Evolutionary conservation across 2,329 filamentous ascomycete genomes (phyloP), one percentile per base, ranked within the genome.

Genomic region (Ophiostoma himal-ulmi): DNA sequence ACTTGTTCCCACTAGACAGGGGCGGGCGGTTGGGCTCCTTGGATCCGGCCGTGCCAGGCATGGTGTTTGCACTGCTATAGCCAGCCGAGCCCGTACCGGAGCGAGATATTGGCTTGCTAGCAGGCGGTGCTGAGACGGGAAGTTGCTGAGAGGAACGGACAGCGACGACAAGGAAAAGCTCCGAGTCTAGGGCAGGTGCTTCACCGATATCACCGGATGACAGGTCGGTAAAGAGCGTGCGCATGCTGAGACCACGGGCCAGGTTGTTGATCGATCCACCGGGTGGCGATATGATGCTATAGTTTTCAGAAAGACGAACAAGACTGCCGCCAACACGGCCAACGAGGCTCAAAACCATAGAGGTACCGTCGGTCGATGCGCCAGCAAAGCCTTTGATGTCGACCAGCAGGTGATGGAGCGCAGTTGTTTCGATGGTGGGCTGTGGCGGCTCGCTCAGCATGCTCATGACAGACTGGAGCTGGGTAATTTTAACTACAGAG

Each of bases 401-500:
- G 39, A 97, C 86, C 71, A 96, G 83, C 5, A 96, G 80, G 75
- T 98, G 90, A 77, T 97, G 91, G 69, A 96, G 81, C 48, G 91
- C 84, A 0, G 87, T 89, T 68, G 89, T 85, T 75, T 93, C 93
- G 20, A 87, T 80, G 11, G 86, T 82, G 4, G 87, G 83, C 26
- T 87, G 86, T 0, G 93, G 94, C n/a, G 89, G 88, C 75, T 92
- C 90, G 71, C 97, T 90, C 65, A 99, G 83, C 76, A 98, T 85
- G 79, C 93, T 96, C 95, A 99, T 99, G 77, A 94, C 88, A 5
- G 95, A 96, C 81, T 99, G 96, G 70, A 98, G 83, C 77, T 89
- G 93, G 7, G 94, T 94, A 74, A 97, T 87, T 71, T 97, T 91
- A 37, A 98, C 91, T 4, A 95, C 92, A 0, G 94, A 97, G 79